These are phyloP conservation scores for Beauveria medogensis DNA, from an alignment of 2,329 filamentous ascomycete species.

Conservation along the genomic window DNA sequence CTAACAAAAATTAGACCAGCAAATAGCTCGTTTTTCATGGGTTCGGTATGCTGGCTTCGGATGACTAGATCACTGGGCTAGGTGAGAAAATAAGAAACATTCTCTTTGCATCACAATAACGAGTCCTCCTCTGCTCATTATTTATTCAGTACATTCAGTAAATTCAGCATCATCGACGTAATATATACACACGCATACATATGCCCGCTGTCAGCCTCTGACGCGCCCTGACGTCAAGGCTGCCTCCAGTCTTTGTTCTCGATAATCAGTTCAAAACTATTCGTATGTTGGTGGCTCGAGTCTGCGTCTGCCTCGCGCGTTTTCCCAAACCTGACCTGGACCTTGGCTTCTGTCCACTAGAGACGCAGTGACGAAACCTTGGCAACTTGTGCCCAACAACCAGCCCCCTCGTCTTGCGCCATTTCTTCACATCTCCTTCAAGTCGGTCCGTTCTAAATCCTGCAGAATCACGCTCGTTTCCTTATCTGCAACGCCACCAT, in stretches of 20 bases:
- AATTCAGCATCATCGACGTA: neutral
- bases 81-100: neutral
- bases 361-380: too few species aligned
- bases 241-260: neutral
- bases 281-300: too few species aligned
- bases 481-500: neutral
- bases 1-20: neutral
- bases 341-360: too few species aligned
- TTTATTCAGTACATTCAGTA: too few species aligned
- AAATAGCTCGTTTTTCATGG: neutral
- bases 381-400: neutral
- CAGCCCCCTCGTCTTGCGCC: neutral
- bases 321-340: too few species aligned
- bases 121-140: too few species aligned
- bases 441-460: neutral
- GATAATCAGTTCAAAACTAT: too few species aligned
- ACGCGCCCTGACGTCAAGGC: neutral
- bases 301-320: too few species aligned
- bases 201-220: neutral
- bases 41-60: slow-evolving; percentile 1
- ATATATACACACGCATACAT: neutral
- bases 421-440: neutral
- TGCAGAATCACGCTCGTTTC: neutral
- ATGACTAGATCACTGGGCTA: neutral
- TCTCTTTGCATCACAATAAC: neutral